Evolutionary conservation across 2,329 filamentous ascomycete species (phyloP), one percentile per base, ranked within the genome.

Genomic region (Penicillium sp.): DNA sequence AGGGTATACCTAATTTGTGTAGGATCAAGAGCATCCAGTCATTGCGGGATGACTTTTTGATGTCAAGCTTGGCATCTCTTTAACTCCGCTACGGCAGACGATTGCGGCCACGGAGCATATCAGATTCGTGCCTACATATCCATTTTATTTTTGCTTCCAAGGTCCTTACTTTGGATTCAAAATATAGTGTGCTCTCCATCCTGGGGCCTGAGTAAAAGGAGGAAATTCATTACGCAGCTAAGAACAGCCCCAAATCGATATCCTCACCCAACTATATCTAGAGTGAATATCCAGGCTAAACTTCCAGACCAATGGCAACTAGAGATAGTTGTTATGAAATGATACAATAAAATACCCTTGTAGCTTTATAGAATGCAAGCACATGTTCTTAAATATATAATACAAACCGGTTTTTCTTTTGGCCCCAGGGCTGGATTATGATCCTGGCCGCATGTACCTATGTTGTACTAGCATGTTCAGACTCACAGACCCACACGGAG

Each of bases 21-120:
- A 46, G n/a, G 25, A 25, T 33, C 31, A 11, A 50, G 44, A 31
- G 34, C 48, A 27, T 29, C 2, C 40, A 33, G 6, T 5, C 29
- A 27, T 43, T 50, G 53, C 45, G 36, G 45, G 23, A 55, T 55
- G 53, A 55, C 53, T 50, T 55, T 55, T 55, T 36, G 52, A 43
- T 43, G 29, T 34, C 23, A 29, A 43, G n/a, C 46, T 55, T 55
- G 53, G 53, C 53, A 43, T 41, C 44, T 47, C 34, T 45, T 33
- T n/a, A 25, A 47, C 45, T 33, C 53, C 39, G 23, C 53, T 55
- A 51, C 46, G 31, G 39, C 2, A 10, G 9, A 11, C 31, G 11
- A 6, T 51, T 55, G 46, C 31, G 27, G 31, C 46, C 39, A 53
- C 21, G 4, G 25, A 33, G n/a, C 19, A 41, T 41, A 53, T 57